These are phyloP conservation scores for Peronospora belbahrii DNA, from an alignment of 352 stramenopile species.

Conservation along the genomic window DNA sequence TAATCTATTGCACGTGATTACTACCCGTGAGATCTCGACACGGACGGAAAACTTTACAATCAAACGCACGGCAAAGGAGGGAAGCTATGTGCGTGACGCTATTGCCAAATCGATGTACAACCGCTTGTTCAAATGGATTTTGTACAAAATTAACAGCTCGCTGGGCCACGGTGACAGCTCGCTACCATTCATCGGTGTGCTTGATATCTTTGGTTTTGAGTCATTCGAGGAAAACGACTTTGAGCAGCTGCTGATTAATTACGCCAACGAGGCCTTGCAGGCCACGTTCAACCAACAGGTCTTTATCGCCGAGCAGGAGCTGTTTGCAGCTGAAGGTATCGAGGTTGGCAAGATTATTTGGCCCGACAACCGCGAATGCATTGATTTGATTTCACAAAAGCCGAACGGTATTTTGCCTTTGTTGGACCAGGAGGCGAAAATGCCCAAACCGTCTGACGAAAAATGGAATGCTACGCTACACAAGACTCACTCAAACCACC, in stretches of 20 bases:
- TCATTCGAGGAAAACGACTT: constrained; percentile 92
- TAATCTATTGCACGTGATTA: constrained; percentile 67
- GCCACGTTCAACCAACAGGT: constrained; percentile 87
- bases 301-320: constrained; percentile 80
- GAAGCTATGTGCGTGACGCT: constrained; percentile 82
- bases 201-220: constrained; percentile 98
- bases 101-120: constrained; percentile 92
- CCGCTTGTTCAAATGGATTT: constrained; percentile 81
- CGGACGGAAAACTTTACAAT: constrained; percentile 79
- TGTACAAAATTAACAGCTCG: constrained; percentile 76
- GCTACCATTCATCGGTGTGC: constrained; percentile 87
- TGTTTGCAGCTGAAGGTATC: constrained; percentile 76
- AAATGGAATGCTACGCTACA: constrained; percentile 83
- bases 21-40: constrained; percentile 69
- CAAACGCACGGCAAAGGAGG: constrained; percentile 67
- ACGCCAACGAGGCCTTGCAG: constrained; percentile 84
- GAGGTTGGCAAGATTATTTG: constrained; percentile 77
- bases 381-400: constrained; percentile 76
- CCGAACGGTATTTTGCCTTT: constrained; percentile 75
- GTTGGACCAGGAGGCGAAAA: constrained; percentile 74
- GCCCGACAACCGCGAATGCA: constrained; percentile 81
- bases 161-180: constrained; percentile 67
- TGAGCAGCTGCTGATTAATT: constrained; percentile 88
- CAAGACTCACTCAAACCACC: constrained; percentile 62
- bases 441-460: constrained; percentile 72